Conservation (phyloP, 352 stramenopile species). For the Phytophthora pini region DNA sequence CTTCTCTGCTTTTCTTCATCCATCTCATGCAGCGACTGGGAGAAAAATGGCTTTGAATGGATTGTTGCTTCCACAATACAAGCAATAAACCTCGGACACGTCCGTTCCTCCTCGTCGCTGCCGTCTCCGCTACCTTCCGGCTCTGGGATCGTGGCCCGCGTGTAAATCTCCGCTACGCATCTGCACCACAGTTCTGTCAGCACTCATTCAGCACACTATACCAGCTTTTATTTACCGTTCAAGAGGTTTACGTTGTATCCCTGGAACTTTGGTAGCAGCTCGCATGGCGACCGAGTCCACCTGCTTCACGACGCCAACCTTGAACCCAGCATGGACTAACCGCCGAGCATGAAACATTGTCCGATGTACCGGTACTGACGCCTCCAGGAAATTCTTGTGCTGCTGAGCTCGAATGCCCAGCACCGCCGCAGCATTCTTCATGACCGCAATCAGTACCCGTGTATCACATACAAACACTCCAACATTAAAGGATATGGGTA, state of each 20-base stretch:
- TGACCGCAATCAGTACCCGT: too few species aligned
- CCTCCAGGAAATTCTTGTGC: constrained; percentile 49
- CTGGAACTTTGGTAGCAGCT: constrained; percentile 10
- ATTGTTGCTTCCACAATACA: constrained; percentile 49
- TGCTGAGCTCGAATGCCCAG: constrained; percentile 47
- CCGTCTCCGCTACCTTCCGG: constrained; percentile 15
- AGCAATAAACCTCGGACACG: constrained; percentile 37
- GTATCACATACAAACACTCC: background rate
- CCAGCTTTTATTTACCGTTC: constrained; percentile 31
- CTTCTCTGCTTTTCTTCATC: constrained; percentile 29
- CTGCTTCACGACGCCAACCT: constrained; percentile 79
- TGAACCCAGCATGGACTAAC: constrained; percentile 54
- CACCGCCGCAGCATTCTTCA: constrained; percentile 40
- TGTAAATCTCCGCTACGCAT: constrained; percentile 53
- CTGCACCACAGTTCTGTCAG: constrained; percentile 18
- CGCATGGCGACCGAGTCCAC: constrained; percentile 47
- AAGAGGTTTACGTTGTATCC: constrained; percentile 33
- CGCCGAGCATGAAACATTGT: constrained; percentile 45
- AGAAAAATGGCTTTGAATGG: constrained; percentile 45
- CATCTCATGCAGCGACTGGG: constrained; percentile 38
- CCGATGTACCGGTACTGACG: constrained; percentile 58
- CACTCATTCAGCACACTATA: constrained; percentile 16
- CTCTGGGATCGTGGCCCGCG: constrained; percentile 50
- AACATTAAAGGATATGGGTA: background rate
- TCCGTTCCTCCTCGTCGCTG: constrained; percentile 7